A percentile compares a stretch with the other conserved stretches of the same genome.
Conservation (phyloP, 2,329 filamentous ascomycete genomes). For the Aspergillus sp. region DNA sequence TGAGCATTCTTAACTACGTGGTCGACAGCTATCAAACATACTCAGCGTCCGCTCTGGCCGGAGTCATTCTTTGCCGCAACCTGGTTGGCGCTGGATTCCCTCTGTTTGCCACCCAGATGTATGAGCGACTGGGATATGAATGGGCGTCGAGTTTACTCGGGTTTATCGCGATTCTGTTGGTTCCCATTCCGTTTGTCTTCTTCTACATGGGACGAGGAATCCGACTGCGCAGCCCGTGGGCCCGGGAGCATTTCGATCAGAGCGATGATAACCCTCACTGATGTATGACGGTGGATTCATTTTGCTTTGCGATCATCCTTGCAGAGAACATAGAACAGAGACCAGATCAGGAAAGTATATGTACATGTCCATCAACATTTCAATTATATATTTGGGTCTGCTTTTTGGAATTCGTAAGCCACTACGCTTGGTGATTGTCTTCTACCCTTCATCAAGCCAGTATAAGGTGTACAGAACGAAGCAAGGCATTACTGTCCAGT, state of each 20-base stretch:
- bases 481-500: no score
- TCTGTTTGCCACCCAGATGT: conserved; percentile 37
- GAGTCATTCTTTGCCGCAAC: conserved; percentile 72
- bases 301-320: no score
- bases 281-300: no score
- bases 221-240: conserved; percentile 29
- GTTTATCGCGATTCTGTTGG: conserved; percentile 36
- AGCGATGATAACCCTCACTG: conserved; percentile 26
- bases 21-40: conserved; percentile 70
- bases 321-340: no score
- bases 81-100: conserved; percentile 45
- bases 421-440: no score
- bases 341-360: no score
- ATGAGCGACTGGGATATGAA: conserved; percentile 32
- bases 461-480: no score
- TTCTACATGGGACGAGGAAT: conserved; percentile 33
- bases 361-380: no score
- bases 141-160: conserved; percentile 41
- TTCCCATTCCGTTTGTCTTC: conserved; percentile 40
- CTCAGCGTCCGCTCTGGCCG: conserved; percentile 69
- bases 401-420: no score
- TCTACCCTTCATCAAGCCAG: no score
- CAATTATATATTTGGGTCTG: no score
- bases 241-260: conserved; percentile 28
- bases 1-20: conserved; percentile 74